phyloP scores from a whole-genome alignment of 208 protist genomes.

The Acanthamoeba castellanii region DNA sequence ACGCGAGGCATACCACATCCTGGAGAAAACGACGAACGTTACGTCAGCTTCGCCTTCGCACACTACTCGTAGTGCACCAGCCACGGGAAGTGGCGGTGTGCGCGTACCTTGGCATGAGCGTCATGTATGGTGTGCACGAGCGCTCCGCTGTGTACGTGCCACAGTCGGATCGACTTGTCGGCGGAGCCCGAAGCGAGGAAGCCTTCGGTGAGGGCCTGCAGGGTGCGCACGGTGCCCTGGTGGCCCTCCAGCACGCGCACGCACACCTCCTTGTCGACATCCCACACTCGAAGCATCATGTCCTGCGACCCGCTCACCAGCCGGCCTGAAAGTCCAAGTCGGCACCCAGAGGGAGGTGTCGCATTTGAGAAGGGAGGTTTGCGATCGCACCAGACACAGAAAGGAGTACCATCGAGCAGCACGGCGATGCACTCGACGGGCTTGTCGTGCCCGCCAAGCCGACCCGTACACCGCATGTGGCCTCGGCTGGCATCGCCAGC shows the following conservation, averaged over 20 bases:
- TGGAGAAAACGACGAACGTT: background rate
- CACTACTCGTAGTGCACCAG: background rate
- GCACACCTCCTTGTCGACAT: background rate
- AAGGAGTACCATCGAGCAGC: background rate
- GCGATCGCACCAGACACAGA: too few species aligned
- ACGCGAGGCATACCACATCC: background rate
- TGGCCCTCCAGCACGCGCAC: slow-evolving; percentile 12
- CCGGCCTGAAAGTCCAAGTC: background rate
- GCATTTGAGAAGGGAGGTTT: too few species aligned
- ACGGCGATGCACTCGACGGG: background rate
- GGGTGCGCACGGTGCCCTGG: background rate
- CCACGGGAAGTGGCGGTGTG: too few species aligned
- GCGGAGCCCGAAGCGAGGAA: slow-evolving; percentile 3
- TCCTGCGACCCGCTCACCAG: slow-evolving; percentile 47
- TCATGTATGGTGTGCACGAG: background rate
- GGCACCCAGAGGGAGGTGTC: background rate
- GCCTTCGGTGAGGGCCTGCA: background rate
- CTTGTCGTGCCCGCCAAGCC: background rate
- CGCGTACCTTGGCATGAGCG: background rate
- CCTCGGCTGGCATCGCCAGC: background rate
- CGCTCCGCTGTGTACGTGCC: background rate
- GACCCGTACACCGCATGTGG: background rate
- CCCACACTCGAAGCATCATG: background rate
- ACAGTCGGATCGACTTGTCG: background rate
- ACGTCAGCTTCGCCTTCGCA: too few species aligned